Evolutionary conservation across 352 stramenopile species (phyloP).

Genomic region (Aphanomyces euteiches): DNA sequence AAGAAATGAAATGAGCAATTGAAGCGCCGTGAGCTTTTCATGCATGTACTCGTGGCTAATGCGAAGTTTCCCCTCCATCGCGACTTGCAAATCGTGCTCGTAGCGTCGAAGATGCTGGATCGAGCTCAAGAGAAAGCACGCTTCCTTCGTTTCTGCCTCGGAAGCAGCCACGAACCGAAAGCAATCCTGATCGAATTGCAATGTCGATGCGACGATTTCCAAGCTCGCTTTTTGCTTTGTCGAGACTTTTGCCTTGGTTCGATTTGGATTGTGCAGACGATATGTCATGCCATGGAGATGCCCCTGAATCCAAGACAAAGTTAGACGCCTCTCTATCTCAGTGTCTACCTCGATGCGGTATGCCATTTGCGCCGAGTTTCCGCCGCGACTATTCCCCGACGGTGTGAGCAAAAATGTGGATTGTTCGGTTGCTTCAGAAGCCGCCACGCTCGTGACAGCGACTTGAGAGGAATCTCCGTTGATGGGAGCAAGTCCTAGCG

Average conservation of each 20-base stretch:
- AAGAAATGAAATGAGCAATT: constrained; percentile 10
- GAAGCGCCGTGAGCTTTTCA: constrained; percentile 5
- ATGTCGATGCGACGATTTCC: constrained; percentile 3
- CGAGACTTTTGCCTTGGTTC: neutral
- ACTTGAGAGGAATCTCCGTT: neutral
- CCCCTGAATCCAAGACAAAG: neutral
- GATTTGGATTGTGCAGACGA: constrained; percentile 28
- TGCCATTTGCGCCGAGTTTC: constrained; percentile 5
- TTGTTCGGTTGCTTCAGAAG: constrained; percentile 3
- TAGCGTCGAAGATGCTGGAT: constrained; percentile 19
- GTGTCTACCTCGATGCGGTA: constrained; percentile 24
- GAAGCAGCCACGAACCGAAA: constrained; percentile 27
- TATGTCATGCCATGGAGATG: neutral
- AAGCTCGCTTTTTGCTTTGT: constrained; percentile 24
- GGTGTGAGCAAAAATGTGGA: constrained; percentile 5
- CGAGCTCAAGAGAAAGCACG: constrained; percentile 14
- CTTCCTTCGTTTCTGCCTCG: constrained; percentile 18
- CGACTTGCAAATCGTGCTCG: neutral
- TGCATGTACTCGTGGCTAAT: constrained; percentile 21
- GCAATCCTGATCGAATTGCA: constrained; percentile 24
- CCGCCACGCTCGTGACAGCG: neutral
- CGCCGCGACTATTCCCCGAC: neutral
- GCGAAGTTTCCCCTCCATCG: neutral
- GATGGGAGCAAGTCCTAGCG: neutral
- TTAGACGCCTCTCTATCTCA: neutral